phyloP scores from a whole-genome alignment of 2,329 filamentous ascomycete genomes.

The Sclerotinia subarctica region DNA sequence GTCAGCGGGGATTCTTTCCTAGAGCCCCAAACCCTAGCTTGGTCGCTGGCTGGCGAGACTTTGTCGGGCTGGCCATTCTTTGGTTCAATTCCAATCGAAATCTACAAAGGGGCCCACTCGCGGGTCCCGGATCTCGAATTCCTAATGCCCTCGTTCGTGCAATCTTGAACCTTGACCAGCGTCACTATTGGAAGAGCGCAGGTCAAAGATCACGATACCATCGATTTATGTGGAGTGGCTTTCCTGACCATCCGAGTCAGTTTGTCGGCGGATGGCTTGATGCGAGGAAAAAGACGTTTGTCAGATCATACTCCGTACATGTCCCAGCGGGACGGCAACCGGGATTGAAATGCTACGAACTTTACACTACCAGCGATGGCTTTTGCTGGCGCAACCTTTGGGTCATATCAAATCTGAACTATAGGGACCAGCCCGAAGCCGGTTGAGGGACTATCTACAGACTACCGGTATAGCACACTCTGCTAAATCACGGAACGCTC shows the following conservation, averaged over 20 bases:
- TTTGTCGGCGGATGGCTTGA: slow-evolving; percentile 9
- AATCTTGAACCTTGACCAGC: slow-evolving; percentile 6
- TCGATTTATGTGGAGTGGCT: slow-evolving; percentile 16
- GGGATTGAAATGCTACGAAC: slow-evolving; percentile 1
- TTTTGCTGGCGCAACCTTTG: background rate
- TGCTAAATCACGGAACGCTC: background rate
- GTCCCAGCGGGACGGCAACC: slow-evolving; percentile 16
- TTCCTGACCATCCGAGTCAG: slow-evolving; percentile 3
- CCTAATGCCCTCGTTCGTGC: slow-evolving; percentile 18
- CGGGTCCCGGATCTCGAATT: slow-evolving; percentile 19
- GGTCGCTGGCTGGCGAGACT: slow-evolving; percentile 3
- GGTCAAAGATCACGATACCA: slow-evolving; percentile 17
- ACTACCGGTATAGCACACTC: background rate
- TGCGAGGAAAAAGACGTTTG: slow-evolving; percentile 3
- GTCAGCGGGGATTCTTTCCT: slow-evolving; percentile 12
- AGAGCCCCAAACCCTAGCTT: slow-evolving; percentile 16
- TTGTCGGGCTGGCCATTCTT: background rate
- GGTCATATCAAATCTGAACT: background rate
- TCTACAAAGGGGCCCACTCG: slow-evolving; percentile 22
- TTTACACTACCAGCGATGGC: slow-evolving; percentile 6
- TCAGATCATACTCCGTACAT: background rate
- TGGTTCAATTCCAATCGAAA: slow-evolving; percentile 19
- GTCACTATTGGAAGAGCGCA: slow-evolving; percentile 10
- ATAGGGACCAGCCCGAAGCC: background rate
- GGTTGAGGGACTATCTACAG: background rate